phyloP scores from a whole-genome alignment of 1,139 yeast species.

The Blastobotrys arbuscula region DNA sequence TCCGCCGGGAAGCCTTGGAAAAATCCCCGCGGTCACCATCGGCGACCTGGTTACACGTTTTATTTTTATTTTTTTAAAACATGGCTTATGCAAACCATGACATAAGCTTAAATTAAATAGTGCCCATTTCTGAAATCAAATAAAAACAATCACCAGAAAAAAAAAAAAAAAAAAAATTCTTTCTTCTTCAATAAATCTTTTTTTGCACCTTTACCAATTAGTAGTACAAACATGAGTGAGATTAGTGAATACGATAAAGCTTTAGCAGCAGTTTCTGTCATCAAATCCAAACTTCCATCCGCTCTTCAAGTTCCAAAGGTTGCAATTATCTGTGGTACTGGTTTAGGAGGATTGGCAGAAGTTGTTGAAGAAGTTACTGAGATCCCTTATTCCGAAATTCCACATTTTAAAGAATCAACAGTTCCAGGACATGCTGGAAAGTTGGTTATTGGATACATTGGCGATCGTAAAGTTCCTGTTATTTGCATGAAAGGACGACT shows the following conservation, averaged over 20 bases:
- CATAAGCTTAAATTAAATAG: too few species aligned
- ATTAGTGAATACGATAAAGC: constrained; percentile 21
- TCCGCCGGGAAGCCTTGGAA: too few species aligned
- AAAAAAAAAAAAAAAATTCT: not conserved
- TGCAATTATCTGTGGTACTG: constrained; percentile 90
- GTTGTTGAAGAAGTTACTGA: constrained; percentile 43
- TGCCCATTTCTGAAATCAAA: too few species aligned
- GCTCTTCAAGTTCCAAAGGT: constrained; percentile 38
- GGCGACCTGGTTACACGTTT: too few species aligned
- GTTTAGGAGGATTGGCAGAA: constrained; percentile 84
- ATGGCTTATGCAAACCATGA: too few species aligned
- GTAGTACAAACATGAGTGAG: too few species aligned
- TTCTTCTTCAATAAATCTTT: too few species aligned
- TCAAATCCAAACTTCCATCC: constrained; percentile 26
- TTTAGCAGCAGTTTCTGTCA: constrained; percentile 23
- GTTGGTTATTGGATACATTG: constrained; percentile 72
- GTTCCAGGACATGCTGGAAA: constrained; percentile 85
- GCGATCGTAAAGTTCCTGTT: constrained; percentile 65
- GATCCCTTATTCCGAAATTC: constrained; percentile 63
- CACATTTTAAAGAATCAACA: constrained; percentile 76
- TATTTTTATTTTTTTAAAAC: too few species aligned
- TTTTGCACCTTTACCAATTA: too few species aligned
- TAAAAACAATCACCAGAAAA: not conserved
- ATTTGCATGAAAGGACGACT: constrained; percentile 91
- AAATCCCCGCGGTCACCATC: too few species aligned